Conservation (phyloP, 441 rosid species). For the Croton laevigatus region DNA sequence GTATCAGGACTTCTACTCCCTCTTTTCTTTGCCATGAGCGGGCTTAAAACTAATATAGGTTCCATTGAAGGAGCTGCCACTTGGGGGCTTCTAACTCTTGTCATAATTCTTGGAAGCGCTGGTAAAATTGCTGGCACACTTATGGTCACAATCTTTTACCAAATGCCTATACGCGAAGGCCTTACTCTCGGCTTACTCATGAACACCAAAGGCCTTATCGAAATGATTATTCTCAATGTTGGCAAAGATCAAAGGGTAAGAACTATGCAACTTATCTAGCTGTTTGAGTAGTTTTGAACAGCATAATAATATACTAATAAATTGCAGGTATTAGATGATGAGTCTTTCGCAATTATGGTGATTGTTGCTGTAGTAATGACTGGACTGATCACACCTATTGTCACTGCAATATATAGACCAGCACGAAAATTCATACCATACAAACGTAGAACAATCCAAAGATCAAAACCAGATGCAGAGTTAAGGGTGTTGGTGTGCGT, state of each 20-base stretch:
- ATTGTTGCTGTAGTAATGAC: constrained; percentile 77
- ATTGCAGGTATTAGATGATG: constrained; percentile 69
- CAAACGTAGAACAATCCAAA: constrained; percentile 68
- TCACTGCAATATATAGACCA: constrained; percentile 58
- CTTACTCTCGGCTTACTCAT: constrained; percentile 77
- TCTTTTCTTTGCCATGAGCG: constrained; percentile 89
- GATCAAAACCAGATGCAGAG: constrained; percentile 69
- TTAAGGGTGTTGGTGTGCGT: constrained; percentile 63
- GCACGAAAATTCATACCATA: constrained; percentile 60
- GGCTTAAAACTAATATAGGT: constrained; percentile 66
- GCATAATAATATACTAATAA: no score
- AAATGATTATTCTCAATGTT: constrained; percentile 88
- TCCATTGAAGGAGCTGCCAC: constrained; percentile 42
- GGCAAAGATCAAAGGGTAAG: constrained; percentile 86
- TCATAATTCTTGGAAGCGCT: constrained; percentile 53
- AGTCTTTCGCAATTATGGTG: constrained; percentile 80
- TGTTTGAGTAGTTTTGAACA: no score
- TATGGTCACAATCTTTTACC: constrained; percentile 46
- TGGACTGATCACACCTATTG: constrained; percentile 61
- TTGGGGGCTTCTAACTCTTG: constrained; percentile 50
- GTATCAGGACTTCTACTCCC: constrained; percentile 89
- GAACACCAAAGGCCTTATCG: constrained; percentile 95
- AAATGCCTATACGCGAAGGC: constrained; percentile 82
- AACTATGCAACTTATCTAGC: not conserved
- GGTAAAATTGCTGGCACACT: constrained; percentile 80